Conservation (phyloP, 2,329 filamentous ascomycete species). For the Chaetomiaceae sp. region DNA sequence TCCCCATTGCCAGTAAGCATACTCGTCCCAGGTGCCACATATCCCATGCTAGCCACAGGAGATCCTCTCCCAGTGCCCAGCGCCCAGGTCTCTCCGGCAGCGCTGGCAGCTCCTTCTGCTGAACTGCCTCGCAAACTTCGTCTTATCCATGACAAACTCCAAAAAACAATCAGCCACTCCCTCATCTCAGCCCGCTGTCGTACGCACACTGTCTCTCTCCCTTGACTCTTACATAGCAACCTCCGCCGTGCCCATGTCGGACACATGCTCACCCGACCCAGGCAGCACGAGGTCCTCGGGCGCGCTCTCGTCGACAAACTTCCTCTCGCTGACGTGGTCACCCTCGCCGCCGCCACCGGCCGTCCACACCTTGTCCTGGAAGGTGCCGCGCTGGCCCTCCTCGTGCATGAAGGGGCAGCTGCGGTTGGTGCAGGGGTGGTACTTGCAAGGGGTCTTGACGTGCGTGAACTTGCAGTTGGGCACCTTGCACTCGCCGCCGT, state of each 20-base stretch:
- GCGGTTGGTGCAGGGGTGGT: constrained; percentile 86
- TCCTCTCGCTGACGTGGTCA: constrained; percentile 82
- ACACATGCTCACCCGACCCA: constrained; percentile 35
- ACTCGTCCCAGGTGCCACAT: constrained; percentile 5
- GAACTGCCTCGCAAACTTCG: background rate
- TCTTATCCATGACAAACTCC: background rate
- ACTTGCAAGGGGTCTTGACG: constrained; percentile 77
- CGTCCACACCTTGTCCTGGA: constrained; percentile 88
- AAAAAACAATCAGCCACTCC: no score
- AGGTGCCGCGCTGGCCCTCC: constrained; percentile 79
- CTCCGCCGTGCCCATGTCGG: constrained; percentile 17
- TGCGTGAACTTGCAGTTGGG: constrained; percentile 87
- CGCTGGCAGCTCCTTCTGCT: background rate
- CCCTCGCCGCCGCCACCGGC: constrained; percentile 51
- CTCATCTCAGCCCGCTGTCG: no score
- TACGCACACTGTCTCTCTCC: no score
- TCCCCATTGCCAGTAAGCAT: background rate
- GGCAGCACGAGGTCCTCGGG: constrained; percentile 69
- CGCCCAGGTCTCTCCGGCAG: background rate
- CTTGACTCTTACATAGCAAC: constrained; percentile 19
- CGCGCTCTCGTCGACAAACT: constrained; percentile 68
- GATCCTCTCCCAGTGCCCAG: no score
- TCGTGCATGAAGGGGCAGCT: constrained; percentile 83
- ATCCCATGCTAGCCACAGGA: no score
- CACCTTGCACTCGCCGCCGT: constrained; percentile 80